Conservation (phyloP, 1,284 basidiomycete genomes). For the Leccinum fuscescens region DNA sequence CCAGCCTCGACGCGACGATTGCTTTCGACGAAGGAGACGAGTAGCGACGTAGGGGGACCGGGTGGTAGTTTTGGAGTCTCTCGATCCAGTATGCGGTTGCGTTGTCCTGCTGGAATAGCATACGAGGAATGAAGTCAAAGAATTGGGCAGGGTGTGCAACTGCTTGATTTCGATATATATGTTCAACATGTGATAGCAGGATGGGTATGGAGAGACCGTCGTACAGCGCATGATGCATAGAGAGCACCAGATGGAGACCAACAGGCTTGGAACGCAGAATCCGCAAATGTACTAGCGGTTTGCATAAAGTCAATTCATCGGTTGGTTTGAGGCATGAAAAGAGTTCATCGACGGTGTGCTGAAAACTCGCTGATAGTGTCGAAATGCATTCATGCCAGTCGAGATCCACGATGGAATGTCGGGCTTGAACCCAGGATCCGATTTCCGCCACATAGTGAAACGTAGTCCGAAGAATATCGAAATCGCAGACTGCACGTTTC, state of each 20-base stretch:
- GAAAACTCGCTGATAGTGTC: slow-evolving; percentile 9
- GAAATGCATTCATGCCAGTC: slow-evolving; percentile 35
- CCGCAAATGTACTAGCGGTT: slow-evolving; percentile 40
- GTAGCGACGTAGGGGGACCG: slow-evolving; percentile 18
- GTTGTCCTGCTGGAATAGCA: slow-evolving; percentile 38
- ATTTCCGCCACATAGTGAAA: slow-evolving; percentile 43
- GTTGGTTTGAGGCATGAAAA: slow-evolving; percentile 21
- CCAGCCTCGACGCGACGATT: slow-evolving; percentile 10
- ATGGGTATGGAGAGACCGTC: slow-evolving; percentile 45
- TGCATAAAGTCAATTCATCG: slow-evolving; percentile 24
- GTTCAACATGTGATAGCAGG: slow-evolving; percentile 37
- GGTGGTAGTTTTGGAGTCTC: slow-evolving; percentile 31
- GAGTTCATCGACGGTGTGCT: slow-evolving; percentile 20
- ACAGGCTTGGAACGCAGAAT: slow-evolving; percentile 25
- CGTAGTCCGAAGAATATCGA: slow-evolving; percentile 46
- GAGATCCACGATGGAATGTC: slow-evolving; percentile 38
- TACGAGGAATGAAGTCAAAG: slow-evolving; percentile 33
- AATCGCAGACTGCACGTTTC: slow-evolving; percentile 32
- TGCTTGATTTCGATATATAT: slow-evolving; percentile 32
- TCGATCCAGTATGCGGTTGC: slow-evolving; percentile 43
- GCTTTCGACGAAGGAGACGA: slow-evolving; percentile 6
- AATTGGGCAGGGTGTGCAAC: slow-evolving; percentile 34
- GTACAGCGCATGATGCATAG: slow-evolving; percentile 53
- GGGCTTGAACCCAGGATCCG: slow-evolving; percentile 43
- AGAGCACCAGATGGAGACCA: slow-evolving; percentile 35